Percentiles rank a stretch among this genome's conserved stretches.
Conservation (phyloP, 2,329 filamentous ascomycete genomes). For the Fusarium aywerte region DNA sequence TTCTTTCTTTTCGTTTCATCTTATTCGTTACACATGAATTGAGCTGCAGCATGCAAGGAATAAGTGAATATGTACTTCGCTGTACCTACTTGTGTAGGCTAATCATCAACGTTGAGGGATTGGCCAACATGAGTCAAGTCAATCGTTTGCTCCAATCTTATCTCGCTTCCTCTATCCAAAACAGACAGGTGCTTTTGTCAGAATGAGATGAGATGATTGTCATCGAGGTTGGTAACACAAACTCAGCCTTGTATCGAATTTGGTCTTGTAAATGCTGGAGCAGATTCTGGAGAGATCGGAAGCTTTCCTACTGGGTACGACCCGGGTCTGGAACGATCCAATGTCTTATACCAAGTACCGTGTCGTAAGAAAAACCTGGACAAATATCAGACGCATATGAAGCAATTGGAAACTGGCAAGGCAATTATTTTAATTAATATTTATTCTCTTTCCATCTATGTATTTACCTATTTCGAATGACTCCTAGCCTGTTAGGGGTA, state of each 20-base stretch:
- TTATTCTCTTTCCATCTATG: neutral
- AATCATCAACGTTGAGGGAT: constrained; percentile 27
- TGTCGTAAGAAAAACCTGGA: neutral
- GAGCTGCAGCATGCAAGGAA: constrained; percentile 44
- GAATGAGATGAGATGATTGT: constrained; percentile 18
- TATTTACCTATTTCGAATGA: neutral
- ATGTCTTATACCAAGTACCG: neutral
- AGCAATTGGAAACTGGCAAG: neutral
- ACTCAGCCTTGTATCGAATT: constrained; percentile 33
- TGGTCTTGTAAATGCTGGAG: neutral
- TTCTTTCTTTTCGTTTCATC: constrained; percentile 20
- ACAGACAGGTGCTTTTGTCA: constrained; percentile 11
- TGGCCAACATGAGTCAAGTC: constrained; percentile 36
- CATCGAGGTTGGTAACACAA: constrained; percentile 27
- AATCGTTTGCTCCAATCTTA: constrained; percentile 34
- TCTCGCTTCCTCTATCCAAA: constrained; percentile 15
- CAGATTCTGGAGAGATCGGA: constrained; percentile 25
- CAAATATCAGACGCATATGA: neutral
- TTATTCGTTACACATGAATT: constrained; percentile 28
- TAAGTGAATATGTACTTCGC: constrained; percentile 15
- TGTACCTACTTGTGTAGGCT: constrained; percentile 16
- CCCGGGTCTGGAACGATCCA: constrained; percentile 4
- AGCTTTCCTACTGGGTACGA: constrained; percentile 33
- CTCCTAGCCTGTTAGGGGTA: neutral
- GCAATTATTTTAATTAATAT: neutral